These are phyloP conservation scores for Cryptosporidium sp. DNA, from an alignment of 169 alveolate genomes.

Conservation along the genomic window DNA sequence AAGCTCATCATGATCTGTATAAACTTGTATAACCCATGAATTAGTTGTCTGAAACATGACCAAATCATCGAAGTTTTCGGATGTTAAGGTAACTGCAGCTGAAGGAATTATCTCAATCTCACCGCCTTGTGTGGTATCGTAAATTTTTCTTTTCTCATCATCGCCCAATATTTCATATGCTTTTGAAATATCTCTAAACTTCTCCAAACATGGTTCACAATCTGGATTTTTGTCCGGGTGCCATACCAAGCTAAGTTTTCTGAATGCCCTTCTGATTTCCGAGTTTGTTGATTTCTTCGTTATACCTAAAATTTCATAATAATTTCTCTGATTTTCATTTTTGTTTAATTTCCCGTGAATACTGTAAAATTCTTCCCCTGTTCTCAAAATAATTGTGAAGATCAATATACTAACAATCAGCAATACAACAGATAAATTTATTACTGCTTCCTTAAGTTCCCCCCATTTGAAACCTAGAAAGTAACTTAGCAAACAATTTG, in stretches of 20 bases:
- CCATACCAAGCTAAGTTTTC: constrained; percentile 82
- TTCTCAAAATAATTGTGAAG: constrained; percentile 31
- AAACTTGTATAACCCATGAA: constrained; percentile 80
- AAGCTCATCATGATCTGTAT: constrained; percentile 80
- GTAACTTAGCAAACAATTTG: background rate
- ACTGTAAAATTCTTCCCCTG: constrained; percentile 62
- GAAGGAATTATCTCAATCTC: constrained; percentile 79
- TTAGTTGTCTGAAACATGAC: constrained; percentile 73
- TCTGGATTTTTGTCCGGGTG: constrained; percentile 88
- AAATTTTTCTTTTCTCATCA: constrained; percentile 85
- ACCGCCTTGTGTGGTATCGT: constrained; percentile 83
- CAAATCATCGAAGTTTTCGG: constrained; percentile 72
- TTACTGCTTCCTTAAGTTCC: constrained; percentile 3
- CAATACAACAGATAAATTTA: constrained; percentile 28
- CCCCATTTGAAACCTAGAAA: constrained; percentile 12
- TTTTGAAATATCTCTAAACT: constrained; percentile 85
- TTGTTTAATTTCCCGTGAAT: constrained; percentile 22
- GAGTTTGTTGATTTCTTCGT: constrained; percentile 80
- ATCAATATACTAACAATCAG: constrained; percentile 4
- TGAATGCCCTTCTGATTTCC: constrained; percentile 85
- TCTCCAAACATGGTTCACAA: constrained; percentile 84
- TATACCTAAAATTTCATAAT: constrained; percentile 85
- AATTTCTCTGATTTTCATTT: constrained; percentile 81
- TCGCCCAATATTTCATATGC: constrained; percentile 89
- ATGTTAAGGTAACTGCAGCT: constrained; percentile 76